phyloP scores from a whole-genome alignment of 768 basidiomycete genomes.

The Lepiota brunneoincarnata region DNA sequence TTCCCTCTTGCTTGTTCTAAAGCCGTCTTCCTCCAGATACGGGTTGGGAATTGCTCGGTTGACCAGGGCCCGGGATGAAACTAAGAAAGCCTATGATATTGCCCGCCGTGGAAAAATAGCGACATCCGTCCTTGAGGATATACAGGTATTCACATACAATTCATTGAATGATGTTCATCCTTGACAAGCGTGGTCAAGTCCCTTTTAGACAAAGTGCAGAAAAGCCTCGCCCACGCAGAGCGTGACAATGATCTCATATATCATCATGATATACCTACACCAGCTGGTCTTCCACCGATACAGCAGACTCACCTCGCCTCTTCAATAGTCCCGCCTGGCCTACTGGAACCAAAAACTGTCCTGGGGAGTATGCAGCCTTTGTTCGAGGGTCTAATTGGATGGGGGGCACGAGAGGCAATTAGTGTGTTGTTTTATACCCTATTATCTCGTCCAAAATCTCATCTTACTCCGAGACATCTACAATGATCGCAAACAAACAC shows the following conservation, averaged over 20 bases:
- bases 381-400: constrained; percentile 75
- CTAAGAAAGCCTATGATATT: constrained; percentile 67
- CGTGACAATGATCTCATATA: constrained; percentile 97
- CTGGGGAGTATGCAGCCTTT: constrained; percentile 55
- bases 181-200: constrained; percentile 47
- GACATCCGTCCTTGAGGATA: constrained; percentile 68
- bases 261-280: constrained; percentile 79
- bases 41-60: constrained; percentile 85
- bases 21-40: constrained; percentile 51
- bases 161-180: background rate
- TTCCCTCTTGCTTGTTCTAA: background rate
- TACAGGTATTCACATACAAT: constrained; percentile 52
- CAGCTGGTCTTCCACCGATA: constrained; percentile 64
- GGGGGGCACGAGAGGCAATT: constrained; percentile 87
- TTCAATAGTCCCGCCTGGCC: constrained; percentile 48
- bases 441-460: background rate
- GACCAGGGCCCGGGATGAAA: constrained; percentile 58
- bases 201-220: constrained; percentile 67
- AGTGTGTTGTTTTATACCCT: constrained; percentile 46
- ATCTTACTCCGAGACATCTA: constrained; percentile 65
- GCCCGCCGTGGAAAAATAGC: constrained; percentile 64
- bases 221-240: constrained; percentile 65
- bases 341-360: constrained; percentile 56
- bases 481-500: constrained; percentile 71
- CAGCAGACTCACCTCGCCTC: constrained; percentile 65